phyloP scores from a whole-genome alignment of 225 moss, liverwort and hornwort species.

The Pseudisothecium myosuroides region DNA sequence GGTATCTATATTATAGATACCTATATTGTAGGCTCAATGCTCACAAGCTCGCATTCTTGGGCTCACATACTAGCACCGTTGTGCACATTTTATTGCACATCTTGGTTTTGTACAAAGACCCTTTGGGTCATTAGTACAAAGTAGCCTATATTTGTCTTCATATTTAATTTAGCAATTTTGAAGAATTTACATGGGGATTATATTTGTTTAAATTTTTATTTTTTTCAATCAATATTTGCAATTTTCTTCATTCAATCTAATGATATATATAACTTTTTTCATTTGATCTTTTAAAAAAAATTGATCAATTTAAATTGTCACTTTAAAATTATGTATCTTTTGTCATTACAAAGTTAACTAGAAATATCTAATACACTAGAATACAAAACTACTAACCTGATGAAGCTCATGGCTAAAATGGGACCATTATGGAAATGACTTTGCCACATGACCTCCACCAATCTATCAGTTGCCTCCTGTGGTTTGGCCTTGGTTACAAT shows the following conservation, averaged over 20 bases:
- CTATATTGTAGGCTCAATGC: too few relatives aligned
- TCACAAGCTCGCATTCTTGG: too few relatives aligned
- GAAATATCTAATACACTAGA: not conserved
- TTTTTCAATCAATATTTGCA: not conserved
- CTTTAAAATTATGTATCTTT: not conserved
- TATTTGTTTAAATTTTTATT: not conserved
- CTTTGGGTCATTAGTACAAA: not conserved
- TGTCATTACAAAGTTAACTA: accelerated
- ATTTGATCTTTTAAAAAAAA: too few relatives aligned
- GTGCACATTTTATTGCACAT: not conserved
- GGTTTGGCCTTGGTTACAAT: constrained; percentile 1
- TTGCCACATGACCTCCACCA: constrained; percentile 46
- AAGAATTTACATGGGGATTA: not conserved
- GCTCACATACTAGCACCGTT: too few relatives aligned
- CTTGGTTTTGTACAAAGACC: not conserved
- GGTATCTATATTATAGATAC: too few relatives aligned
- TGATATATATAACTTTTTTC: too few relatives aligned
- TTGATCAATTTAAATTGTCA: too few relatives aligned
- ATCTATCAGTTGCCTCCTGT: not conserved
- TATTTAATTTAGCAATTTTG: not conserved
- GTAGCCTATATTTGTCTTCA: not conserved
- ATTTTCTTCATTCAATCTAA: not conserved
- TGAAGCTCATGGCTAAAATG: constrained; percentile 48
- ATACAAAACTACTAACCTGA: constrained; percentile 18
- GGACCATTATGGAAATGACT: constrained; percentile 68